A percentile compares a stretch with the other conserved stretches of the same genome.
Conservation (phyloP, 208 protist species). For the Crithidia mellificae region DNA sequence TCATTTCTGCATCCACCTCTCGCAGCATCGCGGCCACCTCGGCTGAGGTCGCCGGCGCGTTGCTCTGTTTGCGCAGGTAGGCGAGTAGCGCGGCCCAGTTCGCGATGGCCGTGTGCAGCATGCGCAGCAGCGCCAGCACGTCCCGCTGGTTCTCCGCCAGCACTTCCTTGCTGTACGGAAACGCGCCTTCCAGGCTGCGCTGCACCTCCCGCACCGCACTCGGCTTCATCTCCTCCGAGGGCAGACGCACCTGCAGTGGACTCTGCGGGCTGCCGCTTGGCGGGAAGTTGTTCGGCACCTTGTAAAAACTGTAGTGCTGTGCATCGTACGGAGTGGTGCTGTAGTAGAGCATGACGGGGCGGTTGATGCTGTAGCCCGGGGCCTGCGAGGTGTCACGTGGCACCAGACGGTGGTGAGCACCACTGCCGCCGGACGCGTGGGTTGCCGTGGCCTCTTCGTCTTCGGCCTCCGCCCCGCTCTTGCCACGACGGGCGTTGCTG, state of each 20-base stretch:
- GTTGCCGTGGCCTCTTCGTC: not conserved
- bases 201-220: conserved; percentile 31
- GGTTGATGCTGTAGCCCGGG: conserved; percentile 26
- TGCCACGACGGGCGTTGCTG: not conserved
- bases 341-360: conserved; percentile 63
- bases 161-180: conserved; percentile 55
- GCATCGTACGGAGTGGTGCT: conserved; percentile 59
- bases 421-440: not conserved
- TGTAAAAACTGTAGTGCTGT: conserved; percentile 30
- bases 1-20: not conserved
- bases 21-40: conserved; percentile 4
- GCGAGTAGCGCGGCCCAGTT: conserved; percentile 60
- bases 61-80: conserved; percentile 11
- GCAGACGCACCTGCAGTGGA: conserved; percentile 28
- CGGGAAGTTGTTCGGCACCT: conserved; percentile 26
- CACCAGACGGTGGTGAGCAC: not conserved
- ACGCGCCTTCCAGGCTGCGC: conserved; percentile 40
- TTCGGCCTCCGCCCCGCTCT: not conserved
- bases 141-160: conserved; percentile 53
- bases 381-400: conserved; percentile 14
- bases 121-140: conserved; percentile 64
- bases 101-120: conserved; percentile 43
- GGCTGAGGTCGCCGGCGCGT: not conserved
- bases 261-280: conserved; percentile 11
- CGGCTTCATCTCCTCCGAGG: conserved; percentile 33